Conservation (phyloP, 176 grass and related monocot genomes). For the Aegilops bicornis region DNA sequence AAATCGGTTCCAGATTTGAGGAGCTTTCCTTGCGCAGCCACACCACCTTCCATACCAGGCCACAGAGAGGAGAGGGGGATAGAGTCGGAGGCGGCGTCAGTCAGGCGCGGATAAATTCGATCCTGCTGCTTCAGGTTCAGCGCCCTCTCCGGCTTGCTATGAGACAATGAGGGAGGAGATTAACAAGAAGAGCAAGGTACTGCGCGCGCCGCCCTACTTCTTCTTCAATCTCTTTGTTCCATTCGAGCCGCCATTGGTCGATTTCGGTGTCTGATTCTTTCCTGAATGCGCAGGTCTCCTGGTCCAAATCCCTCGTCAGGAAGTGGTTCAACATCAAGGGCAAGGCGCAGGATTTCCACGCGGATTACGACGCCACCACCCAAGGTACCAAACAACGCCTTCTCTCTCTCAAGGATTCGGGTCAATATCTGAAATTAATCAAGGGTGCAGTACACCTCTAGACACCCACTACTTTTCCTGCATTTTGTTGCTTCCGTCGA, state of each 20-base stretch:
- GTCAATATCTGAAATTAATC: not conserved
- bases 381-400: conserved; percentile 38
- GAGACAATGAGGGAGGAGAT: conserved; percentile 66
- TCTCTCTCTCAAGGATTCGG: not conserved
- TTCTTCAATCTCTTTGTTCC: not conserved
- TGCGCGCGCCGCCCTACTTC: not conserved
- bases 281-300: conserved; percentile 59
- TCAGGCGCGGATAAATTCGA: too few relatives aligned
- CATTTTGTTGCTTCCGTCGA: conserved; percentile 9
- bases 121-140: too few relatives aligned
- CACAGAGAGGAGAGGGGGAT: too few relatives aligned
- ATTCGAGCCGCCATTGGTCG: conserved; percentile 1
- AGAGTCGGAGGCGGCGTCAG: too few relatives aligned
- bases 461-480: not conserved
- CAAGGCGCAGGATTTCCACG: conserved; percentile 82
- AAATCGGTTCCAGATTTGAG: too few relatives aligned
- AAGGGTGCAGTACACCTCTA: not conserved
- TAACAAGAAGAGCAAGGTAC: conserved; percentile 90
- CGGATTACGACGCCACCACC: conserved; percentile 38
- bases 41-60: too few relatives aligned
- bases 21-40: too few relatives aligned
- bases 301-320: conserved; percentile 90
- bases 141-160: not conserved
- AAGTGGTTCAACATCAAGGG: conserved; percentile 96
- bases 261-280: conserved; percentile 22